Conservation (phyloP, 2,329 filamentous ascomycete genomes). For the Colletotrichum sp. region DNA sequence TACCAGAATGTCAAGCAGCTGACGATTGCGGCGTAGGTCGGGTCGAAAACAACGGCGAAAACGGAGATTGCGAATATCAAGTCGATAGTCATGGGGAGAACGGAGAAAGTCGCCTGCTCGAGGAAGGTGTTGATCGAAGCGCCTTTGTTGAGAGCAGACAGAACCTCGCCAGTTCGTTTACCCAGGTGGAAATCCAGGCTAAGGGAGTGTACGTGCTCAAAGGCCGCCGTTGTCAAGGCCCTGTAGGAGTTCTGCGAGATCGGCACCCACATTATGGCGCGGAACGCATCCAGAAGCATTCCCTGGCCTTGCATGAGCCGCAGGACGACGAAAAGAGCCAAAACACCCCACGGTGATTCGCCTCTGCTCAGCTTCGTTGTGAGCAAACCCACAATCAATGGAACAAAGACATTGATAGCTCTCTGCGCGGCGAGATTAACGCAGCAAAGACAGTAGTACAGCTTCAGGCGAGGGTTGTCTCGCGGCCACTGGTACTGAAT, state of each 20-base stretch:
- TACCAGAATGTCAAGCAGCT: conserved; percentile 94
- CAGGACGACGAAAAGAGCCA: conserved; percentile 77
- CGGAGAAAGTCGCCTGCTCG: conserved; percentile 94
- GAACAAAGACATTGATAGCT: conserved; percentile 85
- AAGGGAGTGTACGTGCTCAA: conserved; percentile 95
- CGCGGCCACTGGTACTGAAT: conserved; percentile 97
- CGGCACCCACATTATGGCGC: conserved; percentile 91
- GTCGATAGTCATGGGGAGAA: conserved; percentile 93
- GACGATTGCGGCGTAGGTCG: conserved; percentile 81
- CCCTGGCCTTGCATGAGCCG: conserved; percentile 88
- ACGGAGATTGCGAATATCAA: conserved; percentile 84
- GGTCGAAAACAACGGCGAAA: conserved; percentile 79
- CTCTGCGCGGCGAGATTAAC: conserved; percentile 80
- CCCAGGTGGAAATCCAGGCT: conserved; percentile 96
- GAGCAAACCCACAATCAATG: conserved; percentile 79
- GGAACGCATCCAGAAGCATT: conserved; percentile 81
- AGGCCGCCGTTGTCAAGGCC: conserved; percentile 90
- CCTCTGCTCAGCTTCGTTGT: conserved; percentile 67
- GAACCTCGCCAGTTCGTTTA: conserved; percentile 94
- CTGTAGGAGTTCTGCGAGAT: conserved; percentile 97
- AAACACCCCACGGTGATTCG: conserved; percentile 68
- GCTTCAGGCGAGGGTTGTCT: conserved; percentile 74
- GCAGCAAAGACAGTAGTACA: conserved; percentile 84
- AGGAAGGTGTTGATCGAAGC: conserved; percentile 96
- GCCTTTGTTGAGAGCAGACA: conserved; percentile 95